Conservation (phyloP, 73 alveolate species). For the Symbiodinium pilosum region DNA sequence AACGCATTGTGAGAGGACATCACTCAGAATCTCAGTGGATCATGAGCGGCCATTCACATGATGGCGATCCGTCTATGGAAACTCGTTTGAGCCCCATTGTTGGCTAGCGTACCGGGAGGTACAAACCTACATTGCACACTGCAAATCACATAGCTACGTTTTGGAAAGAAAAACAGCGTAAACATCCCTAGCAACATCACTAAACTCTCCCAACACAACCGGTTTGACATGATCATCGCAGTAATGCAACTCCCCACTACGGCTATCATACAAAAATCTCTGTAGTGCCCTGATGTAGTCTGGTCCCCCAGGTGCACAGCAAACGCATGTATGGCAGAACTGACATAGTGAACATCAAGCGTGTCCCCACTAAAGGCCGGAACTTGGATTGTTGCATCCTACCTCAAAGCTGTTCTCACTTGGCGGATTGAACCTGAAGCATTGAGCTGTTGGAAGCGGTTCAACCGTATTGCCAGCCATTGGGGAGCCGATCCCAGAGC, state of each 20-base stretch:
- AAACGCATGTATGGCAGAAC: not conserved
- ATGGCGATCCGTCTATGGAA: not conserved
- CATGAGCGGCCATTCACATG: not conserved
- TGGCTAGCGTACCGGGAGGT: not conserved
- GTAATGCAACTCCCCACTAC: not conserved
- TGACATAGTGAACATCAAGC: not conserved
- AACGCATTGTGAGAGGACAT: not conserved
- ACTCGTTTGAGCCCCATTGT: not conserved
- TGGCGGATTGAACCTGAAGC: not conserved
- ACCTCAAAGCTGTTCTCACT: not conserved
- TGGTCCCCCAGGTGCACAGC: not conserved
- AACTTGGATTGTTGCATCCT: not conserved
- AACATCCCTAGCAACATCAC: not conserved
- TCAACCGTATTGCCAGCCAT: not conserved
- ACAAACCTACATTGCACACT: not conserved
- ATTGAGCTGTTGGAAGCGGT: not conserved
- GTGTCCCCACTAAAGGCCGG: not conserved
- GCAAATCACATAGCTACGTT: not conserved
- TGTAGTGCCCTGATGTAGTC: not conserved
- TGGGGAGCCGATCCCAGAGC: not conserved
- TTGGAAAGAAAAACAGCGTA: not conserved
- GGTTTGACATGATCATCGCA: not conserved
- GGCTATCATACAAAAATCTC: not conserved
- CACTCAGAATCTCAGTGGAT: not conserved
- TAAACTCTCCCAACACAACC: not conserved